Evolutionary conservation across 2,329 filamentous ascomycete genomes (phyloP).

Genomic region (Diaporthe citriasiana): DNA sequence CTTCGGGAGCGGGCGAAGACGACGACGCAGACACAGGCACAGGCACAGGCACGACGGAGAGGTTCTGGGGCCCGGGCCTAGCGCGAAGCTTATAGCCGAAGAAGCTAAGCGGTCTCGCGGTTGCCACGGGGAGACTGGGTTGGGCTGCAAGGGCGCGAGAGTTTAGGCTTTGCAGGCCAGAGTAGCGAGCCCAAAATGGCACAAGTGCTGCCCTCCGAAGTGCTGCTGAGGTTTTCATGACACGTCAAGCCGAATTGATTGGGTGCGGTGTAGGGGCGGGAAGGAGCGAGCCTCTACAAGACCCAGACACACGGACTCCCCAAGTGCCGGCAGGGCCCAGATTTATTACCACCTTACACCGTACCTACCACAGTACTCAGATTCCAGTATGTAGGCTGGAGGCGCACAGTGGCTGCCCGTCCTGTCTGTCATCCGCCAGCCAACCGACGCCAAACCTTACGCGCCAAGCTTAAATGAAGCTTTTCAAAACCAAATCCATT

Average conservation of each 20-base stretch:
- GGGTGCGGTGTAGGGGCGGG: constrained; percentile 26
- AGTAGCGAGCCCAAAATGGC: background rate
- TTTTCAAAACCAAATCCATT: background rate
- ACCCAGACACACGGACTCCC: constrained; percentile 14
- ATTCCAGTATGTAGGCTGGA: background rate
- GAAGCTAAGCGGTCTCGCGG: background rate
- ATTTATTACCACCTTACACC: constrained; percentile 1
- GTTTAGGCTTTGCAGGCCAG: constrained; percentile 1
- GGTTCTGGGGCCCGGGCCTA: constrained; percentile 3
- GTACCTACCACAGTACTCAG: background rate
- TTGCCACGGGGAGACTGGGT: background rate
- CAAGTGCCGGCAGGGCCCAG: constrained; percentile 23
- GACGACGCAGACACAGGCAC: constrained; percentile 3
- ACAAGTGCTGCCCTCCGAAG: constrained; percentile 5
- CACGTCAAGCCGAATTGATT: constrained; percentile 18
- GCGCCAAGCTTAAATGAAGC: constrained; percentile 8
- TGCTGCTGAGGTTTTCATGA: constrained; percentile 25
- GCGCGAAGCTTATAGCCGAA: constrained; percentile 23
- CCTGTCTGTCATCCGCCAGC: constrained; percentile 2
- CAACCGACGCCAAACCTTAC: constrained; percentile 3
- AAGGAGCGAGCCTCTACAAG: constrained; percentile 11
- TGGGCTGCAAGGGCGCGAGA: constrained; percentile 15
- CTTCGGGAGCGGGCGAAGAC: background rate
- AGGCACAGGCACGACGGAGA: background rate
- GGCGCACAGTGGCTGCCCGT: constrained; percentile 7